Base-by-base conservation (phyloP, 208 protist genomes). In the Strigomonas culicis region DNA sequence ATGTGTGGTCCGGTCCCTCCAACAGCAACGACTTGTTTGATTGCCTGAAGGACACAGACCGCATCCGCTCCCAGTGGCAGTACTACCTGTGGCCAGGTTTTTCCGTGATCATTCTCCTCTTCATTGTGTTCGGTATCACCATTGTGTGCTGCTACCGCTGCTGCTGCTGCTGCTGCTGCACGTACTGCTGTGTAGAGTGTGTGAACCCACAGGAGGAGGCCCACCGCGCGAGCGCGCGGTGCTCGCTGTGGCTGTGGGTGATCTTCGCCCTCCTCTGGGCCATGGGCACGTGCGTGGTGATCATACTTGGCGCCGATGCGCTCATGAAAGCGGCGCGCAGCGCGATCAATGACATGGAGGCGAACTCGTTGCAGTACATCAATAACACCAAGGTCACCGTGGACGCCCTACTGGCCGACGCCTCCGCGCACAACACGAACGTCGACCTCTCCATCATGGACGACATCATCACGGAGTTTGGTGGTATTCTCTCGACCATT, bases 201-300 rank as follows among this genome's bases (percentile, higher is more conserved):
- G 50, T 67, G 57, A 32, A 55, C 49, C 75, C 77, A 24, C 67
- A 72, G 43, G 66, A 44, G 30, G 50, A 59, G 39, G 25, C 59
- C 51, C 59, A 88, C 34, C 55, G 56, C 28, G 56, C 58, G 31
- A 51, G 72, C 22, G 53, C 69, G 19, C 77, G 74, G 36, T 87
- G 75, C 65, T 79, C 59, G 56, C 68, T 88, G 52, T 91, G 82
- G 87, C n/a, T n/a, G n/a, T 87, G 72, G 79, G 79, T 82, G 25
- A 55, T 80, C 44, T 71, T 82, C 28, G 50, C 74, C 32, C 58
- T 89, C 4, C 63, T 90, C 17, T 72, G 73, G 50, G 70, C 79
- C 27, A 78, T 69, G 47, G 75, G 56, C 10, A 74, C 86, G 52
- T 76, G 72, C 53, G 63, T 89, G 25, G 51, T 93, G 32, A 65